A percentile compares a stretch with the other conserved stretches of the same genome.
Evolutionary conservation across 768 basidiomycete genomes (phyloP).

Genomic region (Pisolithus albus): DNA sequence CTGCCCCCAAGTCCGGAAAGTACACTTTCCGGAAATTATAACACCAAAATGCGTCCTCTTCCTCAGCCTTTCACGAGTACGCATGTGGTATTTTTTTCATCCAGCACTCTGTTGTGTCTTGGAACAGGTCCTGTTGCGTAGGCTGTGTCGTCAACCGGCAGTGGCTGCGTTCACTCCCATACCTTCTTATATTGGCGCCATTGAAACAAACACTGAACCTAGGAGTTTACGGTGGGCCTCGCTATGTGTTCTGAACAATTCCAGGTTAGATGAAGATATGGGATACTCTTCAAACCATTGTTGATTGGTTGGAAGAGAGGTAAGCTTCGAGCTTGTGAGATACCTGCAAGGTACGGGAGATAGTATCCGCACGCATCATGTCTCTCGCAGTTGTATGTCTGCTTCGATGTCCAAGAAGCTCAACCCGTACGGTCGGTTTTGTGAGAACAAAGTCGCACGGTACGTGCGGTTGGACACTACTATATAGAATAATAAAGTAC

Average conservation of each 20-base stretch:
- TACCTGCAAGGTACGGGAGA: neutral
- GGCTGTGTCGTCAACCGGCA: no score
- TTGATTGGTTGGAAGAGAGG: neutral
- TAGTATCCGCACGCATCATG: slow-evolving; percentile 23
- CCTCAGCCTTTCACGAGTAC: no score
- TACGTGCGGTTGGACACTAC: slow-evolving; percentile 32
- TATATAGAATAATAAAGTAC: slow-evolving; percentile 34
- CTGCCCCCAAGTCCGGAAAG: no score
- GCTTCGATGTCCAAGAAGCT: slow-evolving; percentile 26
- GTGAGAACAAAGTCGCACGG: slow-evolving; percentile 23
- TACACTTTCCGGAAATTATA: no score
- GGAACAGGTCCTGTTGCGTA: no score
- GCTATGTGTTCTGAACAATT: slow-evolving; percentile 5
- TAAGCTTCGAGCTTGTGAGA: slow-evolving; percentile 2
- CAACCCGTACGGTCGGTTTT: slow-evolving; percentile 28
- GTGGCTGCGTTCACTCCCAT: neutral
- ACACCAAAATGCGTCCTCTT: no score
- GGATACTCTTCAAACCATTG: neutral
- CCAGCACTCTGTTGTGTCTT: no score
- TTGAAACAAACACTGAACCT: neutral
- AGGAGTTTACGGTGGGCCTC: slow-evolving; percentile 11
- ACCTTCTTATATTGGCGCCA: neutral
- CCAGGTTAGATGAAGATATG: no score
- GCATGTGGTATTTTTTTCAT: no score
- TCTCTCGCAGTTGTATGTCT: slow-evolving; percentile 29